A percentile compares a stretch with the other conserved stretches of the same genome.
Evolutionary conservation across 768 basidiomycete genomes (phyloP).

Genomic region (Hericium coralloides): DNA sequence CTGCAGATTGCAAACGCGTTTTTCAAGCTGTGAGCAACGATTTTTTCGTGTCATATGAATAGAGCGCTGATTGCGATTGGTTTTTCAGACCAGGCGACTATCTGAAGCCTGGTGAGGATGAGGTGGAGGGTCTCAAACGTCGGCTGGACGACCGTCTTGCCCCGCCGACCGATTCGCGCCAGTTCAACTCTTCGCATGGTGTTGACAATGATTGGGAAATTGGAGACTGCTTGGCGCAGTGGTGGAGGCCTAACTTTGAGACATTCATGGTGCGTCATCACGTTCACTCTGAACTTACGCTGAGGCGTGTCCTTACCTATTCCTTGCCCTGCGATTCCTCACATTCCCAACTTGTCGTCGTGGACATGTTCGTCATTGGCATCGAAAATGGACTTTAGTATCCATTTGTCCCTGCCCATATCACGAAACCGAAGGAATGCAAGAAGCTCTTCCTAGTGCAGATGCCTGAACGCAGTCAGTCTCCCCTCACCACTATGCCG

Average conservation of each 20-base stretch:
- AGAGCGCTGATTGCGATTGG: background rate
- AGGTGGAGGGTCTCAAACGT: conserved; percentile 82
- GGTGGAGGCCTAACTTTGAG: conserved; percentile 99
- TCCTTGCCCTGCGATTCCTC: background rate
- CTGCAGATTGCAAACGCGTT: conserved; percentile 98
- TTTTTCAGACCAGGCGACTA: conserved; percentile 86
- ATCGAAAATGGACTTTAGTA: conserved; percentile 43
- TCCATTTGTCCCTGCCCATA: conserved; percentile 90
- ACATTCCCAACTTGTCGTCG: background rate
- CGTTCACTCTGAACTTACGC: background rate
- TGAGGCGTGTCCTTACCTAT: background rate
- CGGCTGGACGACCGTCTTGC: conserved; percentile 86
- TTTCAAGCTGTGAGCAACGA: conserved; percentile 82
- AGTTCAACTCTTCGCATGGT: conserved; percentile 69
- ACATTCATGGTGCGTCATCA: conserved; percentile 81
- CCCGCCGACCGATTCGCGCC: conserved; percentile 60
- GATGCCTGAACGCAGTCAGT: conserved; percentile 89
- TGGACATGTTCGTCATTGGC: background rate
- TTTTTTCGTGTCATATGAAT: background rate
- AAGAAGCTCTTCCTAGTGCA: conserved; percentile 94
- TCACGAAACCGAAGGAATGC: conserved; percentile 96
- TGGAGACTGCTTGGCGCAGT: conserved; percentile 92
- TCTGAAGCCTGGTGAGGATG: conserved; percentile 92
- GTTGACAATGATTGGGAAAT: conserved; percentile 93
- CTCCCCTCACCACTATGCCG: background rate